A percentile compares a stretch with the other conserved stretches of the same genome.
phyloP scores from a whole-genome alignment of 805 yeast species.

The Pichia eremophila region DNA sequence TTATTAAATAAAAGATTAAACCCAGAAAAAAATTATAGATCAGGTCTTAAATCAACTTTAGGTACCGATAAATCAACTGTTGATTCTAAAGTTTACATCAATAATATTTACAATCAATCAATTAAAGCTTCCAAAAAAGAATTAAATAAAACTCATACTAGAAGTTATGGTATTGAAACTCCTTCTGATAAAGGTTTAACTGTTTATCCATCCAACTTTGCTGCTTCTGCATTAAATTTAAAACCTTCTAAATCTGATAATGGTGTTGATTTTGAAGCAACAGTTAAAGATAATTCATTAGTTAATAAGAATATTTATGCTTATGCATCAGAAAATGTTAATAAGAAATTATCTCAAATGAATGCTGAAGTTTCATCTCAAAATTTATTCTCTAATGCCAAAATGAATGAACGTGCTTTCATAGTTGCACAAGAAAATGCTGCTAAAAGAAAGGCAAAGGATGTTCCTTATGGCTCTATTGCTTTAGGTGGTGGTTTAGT shows the following conservation, averaged over 20 bases:
- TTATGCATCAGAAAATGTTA: constrained; percentile 44
- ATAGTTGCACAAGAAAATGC: constrained; percentile 65
- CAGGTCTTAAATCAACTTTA: constrained; percentile 21
- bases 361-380: constrained; percentile 19
- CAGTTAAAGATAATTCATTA: constrained; percentile 28
- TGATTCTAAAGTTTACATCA: constrained; percentile 11
- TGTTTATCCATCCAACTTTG: constrained; percentile 36
- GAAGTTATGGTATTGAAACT: constrained; percentile 29
- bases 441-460: constrained; percentile 38
- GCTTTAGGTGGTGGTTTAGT: constrained; percentile 84
- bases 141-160: constrained; percentile 12
- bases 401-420: constrained; percentile 58
- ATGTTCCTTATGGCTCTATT: constrained; percentile 43
- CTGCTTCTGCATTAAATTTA: constrained; percentile 40
- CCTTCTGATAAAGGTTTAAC: constrained; percentile 27
- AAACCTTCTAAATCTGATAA: constrained; percentile 12
- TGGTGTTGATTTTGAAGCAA: constrained; percentile 31
- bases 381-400: constrained; percentile 22
- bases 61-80: constrained; percentile 23
- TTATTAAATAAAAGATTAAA: constrained; percentile 37
- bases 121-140: constrained; percentile 6
- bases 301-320: constrained; percentile 37
- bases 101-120: constrained; percentile 10
- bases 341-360: constrained; percentile 20
- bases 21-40: constrained; percentile 29